These are phyloP conservation scores for Globomyces pollinis-pini DNA, from an alignment of 192 early-diverging fungal genomes.

Conservation along the genomic window DNA sequence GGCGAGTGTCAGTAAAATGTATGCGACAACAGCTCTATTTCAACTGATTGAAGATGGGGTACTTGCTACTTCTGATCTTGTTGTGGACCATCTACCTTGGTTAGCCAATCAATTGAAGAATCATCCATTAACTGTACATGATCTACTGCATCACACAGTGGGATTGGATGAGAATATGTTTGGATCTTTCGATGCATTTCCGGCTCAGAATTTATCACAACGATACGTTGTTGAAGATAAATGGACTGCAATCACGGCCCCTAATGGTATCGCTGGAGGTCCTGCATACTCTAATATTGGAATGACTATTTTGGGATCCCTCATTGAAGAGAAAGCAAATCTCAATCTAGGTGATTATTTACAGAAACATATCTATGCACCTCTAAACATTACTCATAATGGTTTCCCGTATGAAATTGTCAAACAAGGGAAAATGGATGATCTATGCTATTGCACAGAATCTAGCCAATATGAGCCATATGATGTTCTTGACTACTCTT, in stretches of 20 bases:
- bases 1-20: not conserved
- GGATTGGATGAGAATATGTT: not conserved
- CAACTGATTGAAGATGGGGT: not conserved
- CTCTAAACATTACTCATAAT: not conserved
- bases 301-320: not conserved
- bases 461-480: not conserved
- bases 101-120: not conserved
- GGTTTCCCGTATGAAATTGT: not conserved
- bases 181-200: not conserved
- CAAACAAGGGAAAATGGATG: not conserved
- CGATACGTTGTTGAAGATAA: not conserved
- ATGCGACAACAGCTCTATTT: not conserved
- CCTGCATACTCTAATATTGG: not conserved
- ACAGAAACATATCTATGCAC: not conserved
- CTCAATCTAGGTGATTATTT: not conserved
- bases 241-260: not conserved
- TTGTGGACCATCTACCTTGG: not conserved
- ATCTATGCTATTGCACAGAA: not conserved
- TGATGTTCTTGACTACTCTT: not conserved
- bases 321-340: not conserved
- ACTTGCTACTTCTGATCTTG: not conserved
- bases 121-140: not conserved
- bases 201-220: not conserved
- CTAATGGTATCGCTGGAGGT: not conserved
- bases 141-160: not conserved